Base-by-base conservation (phyloP, 495 filamentous ascomycete species). In the Penicillium crystallinum region DNA sequence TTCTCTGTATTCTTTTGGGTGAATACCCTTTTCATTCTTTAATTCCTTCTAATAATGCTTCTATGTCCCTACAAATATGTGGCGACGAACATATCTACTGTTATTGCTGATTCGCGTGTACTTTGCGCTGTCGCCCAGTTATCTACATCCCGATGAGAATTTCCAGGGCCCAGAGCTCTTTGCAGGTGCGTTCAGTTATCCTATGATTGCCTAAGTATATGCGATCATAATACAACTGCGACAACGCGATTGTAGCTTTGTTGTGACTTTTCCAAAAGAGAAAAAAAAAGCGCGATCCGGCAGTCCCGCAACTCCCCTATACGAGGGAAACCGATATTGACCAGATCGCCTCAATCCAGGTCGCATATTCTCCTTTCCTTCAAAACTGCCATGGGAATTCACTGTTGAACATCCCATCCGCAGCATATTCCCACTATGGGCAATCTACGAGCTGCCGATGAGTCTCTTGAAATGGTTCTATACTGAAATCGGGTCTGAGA, bases 91-190 rank as follows among this genome's bases (percentile, higher is more conserved):
- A 46, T 96, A 96, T 69, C 73, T 97, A 58, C 70, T 95, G 34
- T 76, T 98, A 52, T 69, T 96, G 52, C 70, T 90, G 54, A 85
- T 97, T 57, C 87, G 95, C 63, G 79, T 97, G 54, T 97, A 95
- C 77, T 95, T 97, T 61, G 91, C 93, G 38, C 77, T 96, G 29
- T 90, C 86, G 41, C 89, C 93, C 39, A 97, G 92, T 75, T 98
- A 98, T 69, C 81, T 98, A 27, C 93, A 98, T 69, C 93, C 93
- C 3, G 93, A 98, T 72, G 93, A 98, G 77, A 90, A 97, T 71
- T 98, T 98, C 64, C 93, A 98, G 65, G 93, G 93, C 17, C 93
- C 92, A 9, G 93, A 98, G 74, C 87, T 97, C 46, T 92, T 96
- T 61, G 91, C 91, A 53, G 91, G 92, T 96, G 84, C 65, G 88